Percentiles rank a stretch among this genome's conserved stretches.
Conservation (phyloP, 2,329 filamentous ascomycete genomes). For the Ambrosiella beaveri region DNA sequence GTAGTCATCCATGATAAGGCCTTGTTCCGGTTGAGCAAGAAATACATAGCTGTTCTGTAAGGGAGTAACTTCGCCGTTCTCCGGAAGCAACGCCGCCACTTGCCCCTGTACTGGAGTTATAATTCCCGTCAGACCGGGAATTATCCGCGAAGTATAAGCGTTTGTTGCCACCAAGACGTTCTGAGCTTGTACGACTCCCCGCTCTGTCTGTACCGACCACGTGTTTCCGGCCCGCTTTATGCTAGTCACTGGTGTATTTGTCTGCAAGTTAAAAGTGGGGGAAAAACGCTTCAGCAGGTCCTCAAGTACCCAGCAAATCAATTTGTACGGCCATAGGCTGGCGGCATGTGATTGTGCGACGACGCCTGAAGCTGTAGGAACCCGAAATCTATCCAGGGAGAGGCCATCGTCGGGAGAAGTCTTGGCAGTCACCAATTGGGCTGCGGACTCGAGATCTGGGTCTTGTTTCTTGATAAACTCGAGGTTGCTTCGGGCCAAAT, state of each 20-base stretch:
- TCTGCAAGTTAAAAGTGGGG: constrained; percentile 52
- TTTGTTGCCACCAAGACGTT: constrained; percentile 67
- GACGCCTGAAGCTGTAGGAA: constrained; percentile 42
- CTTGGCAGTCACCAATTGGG: constrained; percentile 24
- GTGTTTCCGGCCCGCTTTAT: constrained; percentile 23
- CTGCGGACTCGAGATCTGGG: constrained; percentile 38
- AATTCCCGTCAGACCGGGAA: constrained; percentile 50
- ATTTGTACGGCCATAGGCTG: constrained; percentile 69
- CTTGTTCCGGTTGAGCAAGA: constrained; percentile 22
- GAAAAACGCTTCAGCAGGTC: constrained; percentile 27
- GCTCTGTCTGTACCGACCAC: constrained; percentile 49
- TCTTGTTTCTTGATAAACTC: constrained; percentile 29
- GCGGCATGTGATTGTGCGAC: constrained; percentile 49
- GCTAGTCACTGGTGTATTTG: constrained; percentile 45
- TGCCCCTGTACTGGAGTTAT: constrained; percentile 66
- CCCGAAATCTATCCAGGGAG: constrained; percentile 32
- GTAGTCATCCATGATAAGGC: constrained; percentile 47
- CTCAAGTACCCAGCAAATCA: constrained; percentile 56
- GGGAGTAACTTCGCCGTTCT: constrained; percentile 20
- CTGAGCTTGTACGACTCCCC: constrained; percentile 46
- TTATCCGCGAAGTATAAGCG: constrained; percentile 60
- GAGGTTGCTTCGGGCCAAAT: constrained; percentile 33
- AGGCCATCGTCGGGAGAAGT: constrained; percentile 18
- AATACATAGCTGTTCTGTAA: constrained; percentile 48
- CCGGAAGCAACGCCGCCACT: constrained; percentile 48